phyloP scores from a whole-genome alignment of 164 flowering plant genomes.

The Platanus orientalis region DNA sequence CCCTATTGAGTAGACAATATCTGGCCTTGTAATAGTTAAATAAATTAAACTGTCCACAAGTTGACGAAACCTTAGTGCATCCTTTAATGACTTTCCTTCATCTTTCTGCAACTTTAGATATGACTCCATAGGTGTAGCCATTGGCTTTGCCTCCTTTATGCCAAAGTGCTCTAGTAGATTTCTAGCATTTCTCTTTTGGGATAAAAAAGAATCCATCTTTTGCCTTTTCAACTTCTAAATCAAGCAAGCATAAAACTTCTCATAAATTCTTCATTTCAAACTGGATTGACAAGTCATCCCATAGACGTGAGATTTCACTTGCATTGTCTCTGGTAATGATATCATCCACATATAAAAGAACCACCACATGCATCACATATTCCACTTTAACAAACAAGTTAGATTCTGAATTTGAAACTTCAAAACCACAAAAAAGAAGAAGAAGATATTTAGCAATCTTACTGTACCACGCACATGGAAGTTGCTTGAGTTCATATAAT shows the following conservation, averaged over 20 bases:
- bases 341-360: too few relatives aligned
- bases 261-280: conserved; percentile 23
- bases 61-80: too few relatives aligned
- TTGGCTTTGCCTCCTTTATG: conserved; percentile 15
- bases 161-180: conserved; percentile 6
- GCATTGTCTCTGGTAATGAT: conserved; percentile 12
- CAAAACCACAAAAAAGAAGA: conserved; percentile 17
- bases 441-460: conserved; percentile 19
- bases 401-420: conserved; percentile 14
- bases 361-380: neutral
- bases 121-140: conserved; percentile 21
- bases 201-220: conserved; percentile 8
- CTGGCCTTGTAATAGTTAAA: too few relatives aligned
- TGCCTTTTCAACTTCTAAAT: conserved; percentile 11
- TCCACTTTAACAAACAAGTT: conserved; percentile 18
- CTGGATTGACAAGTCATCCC: conserved; percentile 8
- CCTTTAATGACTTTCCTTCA: too few relatives aligned
- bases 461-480: neutral
- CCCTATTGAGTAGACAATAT: too few relatives aligned
- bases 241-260: conserved; percentile 14
- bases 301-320: too few relatives aligned
- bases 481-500: conserved; percentile 15
- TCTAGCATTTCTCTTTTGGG: conserved; percentile 15
- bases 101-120: too few relatives aligned
- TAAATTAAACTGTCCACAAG: too few relatives aligned